These are phyloP conservation scores for Aspergillus saccharolyticus DNA, from an alignment of 495 filamentous ascomycete genomes.

Conservation along the genomic window DNA sequence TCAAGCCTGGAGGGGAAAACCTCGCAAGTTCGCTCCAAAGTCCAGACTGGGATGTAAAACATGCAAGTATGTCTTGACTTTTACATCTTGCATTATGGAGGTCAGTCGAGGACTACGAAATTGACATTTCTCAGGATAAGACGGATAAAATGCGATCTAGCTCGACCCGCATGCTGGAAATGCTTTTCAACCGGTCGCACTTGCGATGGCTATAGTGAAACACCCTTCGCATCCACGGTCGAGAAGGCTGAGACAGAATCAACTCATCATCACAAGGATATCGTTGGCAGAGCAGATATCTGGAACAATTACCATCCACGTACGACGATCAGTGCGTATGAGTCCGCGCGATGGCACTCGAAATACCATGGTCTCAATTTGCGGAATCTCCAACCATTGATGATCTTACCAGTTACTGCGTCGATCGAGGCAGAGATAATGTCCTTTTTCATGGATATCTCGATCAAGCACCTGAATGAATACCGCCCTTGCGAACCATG, in stretches of 20 bases:
- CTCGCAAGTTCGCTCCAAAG: conserved; percentile 31
- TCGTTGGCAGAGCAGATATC: conserved; percentile 3
- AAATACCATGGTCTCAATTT: not conserved
- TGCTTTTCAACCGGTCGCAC: conserved; percentile 5
- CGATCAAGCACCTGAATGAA: conserved; percentile 29
- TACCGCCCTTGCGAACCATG: conserved; percentile 24
- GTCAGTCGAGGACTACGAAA: conserved; percentile 4
- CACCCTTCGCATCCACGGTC: conserved; percentile 4
- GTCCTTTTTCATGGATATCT: conserved; percentile 25
- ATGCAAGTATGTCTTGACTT: conserved; percentile 30
- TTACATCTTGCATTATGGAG: conserved; percentile 1
- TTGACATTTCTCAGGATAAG: conserved; percentile 8
- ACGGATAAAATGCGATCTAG: conserved; percentile 6
- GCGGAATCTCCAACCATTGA: conserved; percentile 7
- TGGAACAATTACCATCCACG: not conserved
- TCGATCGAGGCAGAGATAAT: conserved; percentile 21
- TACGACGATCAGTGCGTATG: not conserved
- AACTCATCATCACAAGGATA: conserved; percentile 5
- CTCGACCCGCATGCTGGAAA: conserved; percentile 3
- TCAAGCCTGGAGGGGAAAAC: conserved; percentile 26
- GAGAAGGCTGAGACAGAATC: conserved; percentile 3
- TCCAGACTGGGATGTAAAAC: conserved; percentile 33
- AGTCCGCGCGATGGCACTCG: not conserved
- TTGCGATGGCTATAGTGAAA: conserved; percentile 11
- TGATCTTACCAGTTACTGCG: conserved; percentile 12